Evolutionary conservation across 2,329 filamentous ascomycete species (phyloP).

Genomic region (Colletotrichum scovillei): DNA sequence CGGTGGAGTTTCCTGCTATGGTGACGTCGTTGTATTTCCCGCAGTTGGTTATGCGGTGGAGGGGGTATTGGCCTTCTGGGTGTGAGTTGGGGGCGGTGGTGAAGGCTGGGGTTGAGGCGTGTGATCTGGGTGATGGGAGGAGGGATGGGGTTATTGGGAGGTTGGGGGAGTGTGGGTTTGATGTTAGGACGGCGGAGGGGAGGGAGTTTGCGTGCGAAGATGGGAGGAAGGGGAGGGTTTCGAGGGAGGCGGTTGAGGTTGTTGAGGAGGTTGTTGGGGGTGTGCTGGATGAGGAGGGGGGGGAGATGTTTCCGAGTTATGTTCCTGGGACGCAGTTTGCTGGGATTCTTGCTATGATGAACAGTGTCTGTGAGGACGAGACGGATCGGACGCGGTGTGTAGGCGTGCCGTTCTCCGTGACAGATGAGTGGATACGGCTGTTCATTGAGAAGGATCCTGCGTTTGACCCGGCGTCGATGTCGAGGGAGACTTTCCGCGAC

Average conservation of each 20-base stretch:
- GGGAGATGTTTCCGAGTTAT: not conserved
- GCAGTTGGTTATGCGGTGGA: constrained; percentile 9
- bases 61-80: not conserved
- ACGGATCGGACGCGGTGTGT: not conserved
- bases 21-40: not conserved
- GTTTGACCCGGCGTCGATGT: constrained; percentile 37
- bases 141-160: constrained; percentile 55
- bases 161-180: constrained; percentile 21
- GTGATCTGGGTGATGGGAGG: constrained; percentile 60
- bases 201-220: constrained; percentile 42
- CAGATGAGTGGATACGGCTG: not conserved
- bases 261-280: constrained; percentile 9
- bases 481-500: constrained; percentile 7
- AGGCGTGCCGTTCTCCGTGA: not conserved
- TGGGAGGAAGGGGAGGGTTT: not conserved
- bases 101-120: constrained; percentile 46
- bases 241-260: constrained; percentile 23
- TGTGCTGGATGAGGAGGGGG: not conserved
- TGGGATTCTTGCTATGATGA: constrained; percentile 8
- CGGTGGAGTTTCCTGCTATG: constrained; percentile 42
- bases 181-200: constrained; percentile 34
- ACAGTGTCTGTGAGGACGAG: not conserved
- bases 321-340: constrained; percentile 1
- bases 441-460: constrained; percentile 43
- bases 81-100: constrained; percentile 48